Percentiles rank a stretch among this genome's conserved stretches.
Evolutionary conservation across 2,329 filamentous ascomycete genomes (phyloP).

Genomic region (Colletotrichum spinosum): DNA sequence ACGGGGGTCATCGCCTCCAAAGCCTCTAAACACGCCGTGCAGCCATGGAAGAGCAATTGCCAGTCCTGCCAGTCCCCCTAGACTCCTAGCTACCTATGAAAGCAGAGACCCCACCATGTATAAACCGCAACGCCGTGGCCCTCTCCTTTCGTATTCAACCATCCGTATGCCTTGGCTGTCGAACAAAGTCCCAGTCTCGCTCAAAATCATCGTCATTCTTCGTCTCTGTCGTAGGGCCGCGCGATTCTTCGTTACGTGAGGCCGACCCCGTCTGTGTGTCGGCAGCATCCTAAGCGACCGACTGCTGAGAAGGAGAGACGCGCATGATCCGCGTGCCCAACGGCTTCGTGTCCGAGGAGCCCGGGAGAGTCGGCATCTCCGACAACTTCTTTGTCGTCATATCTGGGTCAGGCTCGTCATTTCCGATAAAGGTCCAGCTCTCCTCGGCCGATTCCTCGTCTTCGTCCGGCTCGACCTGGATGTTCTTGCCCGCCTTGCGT

Average conservation of each 20-base stretch:
- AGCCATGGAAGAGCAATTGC: no score
- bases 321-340: slow-evolving; percentile 19
- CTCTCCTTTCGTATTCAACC: not conserved
- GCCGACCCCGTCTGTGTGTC: not conserved
- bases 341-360: slow-evolving; percentile 21
- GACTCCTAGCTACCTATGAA: slow-evolving; percentile 19
- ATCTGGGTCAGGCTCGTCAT: slow-evolving; percentile 59
- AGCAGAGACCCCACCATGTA: slow-evolving; percentile 6
- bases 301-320: slow-evolving; percentile 20
- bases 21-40: no score
- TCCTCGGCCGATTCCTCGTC: slow-evolving; percentile 77
- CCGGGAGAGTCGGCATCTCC: slow-evolving; percentile 30
- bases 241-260: not conserved
- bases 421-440: slow-evolving; percentile 90
- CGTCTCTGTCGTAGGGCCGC: not conserved
- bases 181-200: slow-evolving; percentile 17
- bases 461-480: slow-evolving; percentile 57
- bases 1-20: no score
- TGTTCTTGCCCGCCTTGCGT: slow-evolving; percentile 66
- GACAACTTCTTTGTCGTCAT: slow-evolving; percentile 53
- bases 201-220: not conserved
- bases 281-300: slow-evolving; percentile 18
- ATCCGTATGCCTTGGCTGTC: not conserved
- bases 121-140: slow-evolving; percentile 26
- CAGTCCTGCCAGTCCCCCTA: not conserved